A percentile compares a stretch with the other conserved stretches of the same genome.
Evolutionary conservation across 2,329 filamentous ascomycete species (phyloP).

Genomic region (Paradendryphiella salina): DNA sequence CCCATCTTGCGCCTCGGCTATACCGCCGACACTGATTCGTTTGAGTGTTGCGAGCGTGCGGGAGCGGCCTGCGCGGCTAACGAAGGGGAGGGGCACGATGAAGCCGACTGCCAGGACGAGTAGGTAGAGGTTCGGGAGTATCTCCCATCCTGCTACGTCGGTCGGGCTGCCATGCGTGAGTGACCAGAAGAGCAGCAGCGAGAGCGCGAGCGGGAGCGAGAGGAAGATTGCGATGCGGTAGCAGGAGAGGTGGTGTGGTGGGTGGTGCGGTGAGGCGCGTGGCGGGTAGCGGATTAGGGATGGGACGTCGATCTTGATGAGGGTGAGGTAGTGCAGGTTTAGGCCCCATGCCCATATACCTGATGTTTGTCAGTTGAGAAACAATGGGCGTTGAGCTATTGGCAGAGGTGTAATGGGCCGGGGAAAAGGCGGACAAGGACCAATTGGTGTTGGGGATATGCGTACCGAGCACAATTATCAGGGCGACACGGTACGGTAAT

Average conservation of each 20-base stretch:
- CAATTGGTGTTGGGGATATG: background rate
- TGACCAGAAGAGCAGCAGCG: conserved; percentile 80
- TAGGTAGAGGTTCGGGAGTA: conserved; percentile 84
- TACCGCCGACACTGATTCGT: conserved; percentile 79
- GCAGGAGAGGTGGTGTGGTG: conserved; percentile 76
- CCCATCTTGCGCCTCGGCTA: conserved; percentile 83
- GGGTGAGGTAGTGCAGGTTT: conserved; percentile 84
- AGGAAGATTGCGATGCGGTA: conserved; percentile 84
- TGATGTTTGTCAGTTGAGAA: conserved; percentile 42
- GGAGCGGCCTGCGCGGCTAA: conserved; percentile 70
- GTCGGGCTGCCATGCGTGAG: conserved; percentile 71
- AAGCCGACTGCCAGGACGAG: conserved; percentile 71
- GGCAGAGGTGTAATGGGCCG: background rate
- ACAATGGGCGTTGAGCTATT: background rate
- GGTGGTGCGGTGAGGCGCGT: conserved; percentile 69
- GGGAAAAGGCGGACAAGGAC: background rate
- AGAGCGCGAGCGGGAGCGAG: conserved; percentile 69
- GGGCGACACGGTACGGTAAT: conserved; percentile 83
- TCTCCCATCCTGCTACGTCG: conserved; percentile 76
- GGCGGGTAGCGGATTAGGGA: conserved; percentile 82
- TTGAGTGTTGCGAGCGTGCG: conserved; percentile 75
- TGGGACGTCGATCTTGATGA: conserved; percentile 83
- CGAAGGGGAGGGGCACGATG: conserved; percentile 69
- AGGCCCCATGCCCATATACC: conserved; percentile 94
- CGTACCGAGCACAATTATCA: conserved; percentile 82